A percentile compares a stretch with the other conserved stretches of the same genome.
Evolutionary conservation across 1,284 basidiomycete species (phyloP).

Genomic region (Calocybe gambosa): DNA sequence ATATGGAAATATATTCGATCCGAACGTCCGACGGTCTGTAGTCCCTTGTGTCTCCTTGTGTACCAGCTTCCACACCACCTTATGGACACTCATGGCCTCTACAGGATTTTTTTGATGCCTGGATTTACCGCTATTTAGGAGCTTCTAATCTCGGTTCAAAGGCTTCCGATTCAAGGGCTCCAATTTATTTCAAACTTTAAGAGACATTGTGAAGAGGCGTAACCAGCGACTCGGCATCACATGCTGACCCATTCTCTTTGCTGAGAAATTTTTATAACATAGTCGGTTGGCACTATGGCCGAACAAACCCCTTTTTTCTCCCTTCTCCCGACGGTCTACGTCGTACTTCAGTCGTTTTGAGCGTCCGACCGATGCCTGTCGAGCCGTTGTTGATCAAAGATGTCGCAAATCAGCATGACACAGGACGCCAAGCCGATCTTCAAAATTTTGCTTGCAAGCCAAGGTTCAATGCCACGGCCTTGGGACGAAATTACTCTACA

Average conservation of each 20-base stretch:
- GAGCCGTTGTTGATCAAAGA: constrained; percentile 31
- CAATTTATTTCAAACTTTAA: neutral
- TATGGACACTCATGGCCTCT: neutral
- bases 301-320: constrained; percentile 42
- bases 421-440: constrained; percentile 35
- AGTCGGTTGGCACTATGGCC: constrained; percentile 58
- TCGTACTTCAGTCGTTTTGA: constrained; percentile 45
- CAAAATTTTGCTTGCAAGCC: constrained; percentile 52
- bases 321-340: constrained; percentile 43
- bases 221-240: no score
- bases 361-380: constrained; percentile 33
- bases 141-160: neutral
- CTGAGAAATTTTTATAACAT: constrained; percentile 26
- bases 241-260: neutral
- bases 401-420: constrained; percentile 4
- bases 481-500: constrained; percentile 39
- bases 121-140: neutral
- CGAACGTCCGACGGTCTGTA: neutral
- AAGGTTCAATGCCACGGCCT: constrained; percentile 40
- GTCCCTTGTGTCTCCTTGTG: neutral
- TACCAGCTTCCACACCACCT: neutral
- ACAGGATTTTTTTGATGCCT: neutral
- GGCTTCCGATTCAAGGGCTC: neutral
- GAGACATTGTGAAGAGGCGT: neutral
- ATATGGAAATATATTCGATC: neutral